Evolutionary conservation across 2,329 filamentous ascomycete genomes (phyloP), one percentile per base, ranked within the genome.

Genomic region (Phoma sp.): DNA sequence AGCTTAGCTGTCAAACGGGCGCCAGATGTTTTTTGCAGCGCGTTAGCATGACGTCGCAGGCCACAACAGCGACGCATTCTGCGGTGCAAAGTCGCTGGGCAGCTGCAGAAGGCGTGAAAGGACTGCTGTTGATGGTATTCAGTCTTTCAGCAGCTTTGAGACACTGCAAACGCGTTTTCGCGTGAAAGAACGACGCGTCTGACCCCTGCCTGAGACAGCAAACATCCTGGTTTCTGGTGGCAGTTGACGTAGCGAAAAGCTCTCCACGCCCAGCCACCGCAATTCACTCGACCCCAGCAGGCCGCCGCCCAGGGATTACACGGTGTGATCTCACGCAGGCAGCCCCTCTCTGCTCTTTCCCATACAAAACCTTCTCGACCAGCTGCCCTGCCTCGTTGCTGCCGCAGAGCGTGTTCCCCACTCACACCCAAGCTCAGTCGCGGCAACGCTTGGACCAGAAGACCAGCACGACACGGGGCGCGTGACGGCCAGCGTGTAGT

Each of bases 171-270:
- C 45, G 23, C 45, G 40, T 30, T 40, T 30, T 45, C 45, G 45
- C 51, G 51, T 45, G 29, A 28, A 25, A 9, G 39, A 40, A 49
- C 15, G 51, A 54, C 51, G 51, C 51, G 51, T 54, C 45, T 29
- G 45, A 46, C 45, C 51, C 51, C 51, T 54, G 51, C 51, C 29
- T 18, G 26, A 33, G 39, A 29, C 42, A 46, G 47, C 32, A 30
- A 42, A 50, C 23, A 56, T 47, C 42, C 53, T 39, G 42, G 47
- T 56, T 56, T 38, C 29, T 48, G 37, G 43, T 48, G 43, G 37
- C 37, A 29, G 38, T 43, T 53, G 50, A 47, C 50, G 43, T 53
- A 53, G 52, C 40, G 47, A 56, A 45, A 54, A 54, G 28, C 45
- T 45, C 33, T 49, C 51, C 34, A 53, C 21, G 49, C 51, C 51